Evolutionary conservation across 139 green algal genomes (phyloP).

Genomic region (Chlamydomonas eustigma): DNA sequence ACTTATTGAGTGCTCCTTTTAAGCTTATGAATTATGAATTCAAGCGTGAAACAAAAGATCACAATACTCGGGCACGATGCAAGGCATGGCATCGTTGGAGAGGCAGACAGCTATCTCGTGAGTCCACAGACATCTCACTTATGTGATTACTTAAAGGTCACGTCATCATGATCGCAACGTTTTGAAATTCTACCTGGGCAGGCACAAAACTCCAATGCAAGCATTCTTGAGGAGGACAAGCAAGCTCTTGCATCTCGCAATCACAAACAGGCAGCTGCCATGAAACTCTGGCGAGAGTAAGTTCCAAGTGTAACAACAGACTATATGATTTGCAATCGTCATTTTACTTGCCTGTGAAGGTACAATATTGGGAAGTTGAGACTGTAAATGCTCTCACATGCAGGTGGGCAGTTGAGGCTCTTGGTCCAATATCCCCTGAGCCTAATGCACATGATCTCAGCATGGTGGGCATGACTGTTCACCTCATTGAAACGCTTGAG

Average conservation of each 20-base stretch:
- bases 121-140: not conserved
- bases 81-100: not conserved
- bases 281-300: not conserved
- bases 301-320: not conserved
- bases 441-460: slow-evolving; percentile 14
- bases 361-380: not conserved
- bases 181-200: not conserved
- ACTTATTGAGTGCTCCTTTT: too few species aligned
- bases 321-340: not conserved
- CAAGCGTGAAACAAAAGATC: not conserved
- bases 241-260: not conserved
- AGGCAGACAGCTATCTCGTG: not conserved
- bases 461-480: not conserved
- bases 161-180: not conserved
- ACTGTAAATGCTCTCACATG: not conserved
- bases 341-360: not conserved
- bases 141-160: not conserved
- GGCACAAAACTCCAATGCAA: not conserved
- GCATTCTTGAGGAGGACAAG: not conserved
- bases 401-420: slow-evolving; percentile 19
- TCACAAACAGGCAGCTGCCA: not conserved
- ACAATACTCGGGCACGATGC: too few species aligned
- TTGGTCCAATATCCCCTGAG: slow-evolving; percentile 24
- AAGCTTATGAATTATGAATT: not conserved
- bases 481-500: too few species aligned